These are phyloP conservation scores for Schizonepeta tenuifolia DNA, from an alignment of 257 asterid species.

Conservation along the genomic window DNA sequence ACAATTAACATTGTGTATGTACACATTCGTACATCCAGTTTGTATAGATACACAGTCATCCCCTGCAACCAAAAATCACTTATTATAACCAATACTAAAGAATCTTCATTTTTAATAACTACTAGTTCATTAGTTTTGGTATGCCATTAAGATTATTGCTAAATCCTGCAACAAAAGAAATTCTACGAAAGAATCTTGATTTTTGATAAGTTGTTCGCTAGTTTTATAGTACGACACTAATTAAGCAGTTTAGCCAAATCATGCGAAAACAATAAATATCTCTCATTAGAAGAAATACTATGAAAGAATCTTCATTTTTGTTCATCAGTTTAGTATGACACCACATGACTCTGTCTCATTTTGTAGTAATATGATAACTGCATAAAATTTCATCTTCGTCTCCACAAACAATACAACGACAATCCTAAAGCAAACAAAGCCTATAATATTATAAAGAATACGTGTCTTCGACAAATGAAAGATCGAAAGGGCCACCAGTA, in stretches of 20 bases:
- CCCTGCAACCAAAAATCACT: conserved; percentile 50
- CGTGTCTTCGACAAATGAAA: conserved; percentile 35
- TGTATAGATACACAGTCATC: conserved; percentile 94
- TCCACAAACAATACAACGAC: conserved; percentile 30
- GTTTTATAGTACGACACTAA: background rate
- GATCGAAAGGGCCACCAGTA: conserved; percentile 35
- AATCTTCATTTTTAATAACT: background rate
- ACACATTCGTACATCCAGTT: conserved; percentile 81
- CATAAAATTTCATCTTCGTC: background rate
- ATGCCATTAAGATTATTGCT: background rate
- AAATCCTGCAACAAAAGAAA: background rate
- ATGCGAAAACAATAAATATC: background rate
- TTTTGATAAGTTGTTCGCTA: background rate
- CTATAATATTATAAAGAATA: conserved; percentile 30
- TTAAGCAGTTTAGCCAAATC: background rate
- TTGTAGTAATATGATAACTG: background rate
- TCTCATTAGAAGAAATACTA: conserved; percentile 6
- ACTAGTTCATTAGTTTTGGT: background rate
- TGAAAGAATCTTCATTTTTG: background rate
- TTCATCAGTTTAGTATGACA: background rate
- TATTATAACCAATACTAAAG: background rate
- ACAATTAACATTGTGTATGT: conserved; percentile 70
- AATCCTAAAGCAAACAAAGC: conserved; percentile 30
- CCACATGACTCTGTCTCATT: background rate
- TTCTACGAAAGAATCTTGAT: background rate